These are phyloP conservation scores for Arctium lappa DNA, from an alignment of 129 eudicot genomes.

Conservation along the genomic window DNA sequence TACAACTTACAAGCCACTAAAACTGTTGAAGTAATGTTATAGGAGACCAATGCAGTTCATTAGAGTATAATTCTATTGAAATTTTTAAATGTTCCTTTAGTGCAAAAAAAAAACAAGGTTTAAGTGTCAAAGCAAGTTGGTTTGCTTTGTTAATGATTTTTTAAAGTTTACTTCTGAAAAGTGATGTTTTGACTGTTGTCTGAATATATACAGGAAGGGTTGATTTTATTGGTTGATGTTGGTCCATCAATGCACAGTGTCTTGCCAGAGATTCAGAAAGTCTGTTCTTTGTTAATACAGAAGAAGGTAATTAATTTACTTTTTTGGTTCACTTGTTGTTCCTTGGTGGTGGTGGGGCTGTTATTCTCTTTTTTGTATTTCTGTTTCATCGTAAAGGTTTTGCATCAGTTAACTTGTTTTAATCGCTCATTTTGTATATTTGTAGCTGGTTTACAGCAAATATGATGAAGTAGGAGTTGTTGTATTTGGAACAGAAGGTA, in stretches of 20 bases:
- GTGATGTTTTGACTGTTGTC: background rate
- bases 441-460: slow-evolving; percentile 80
- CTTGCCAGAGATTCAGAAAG: slow-evolving; percentile 77
- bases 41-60: background rate
- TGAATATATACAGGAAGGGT: slow-evolving; percentile 61
- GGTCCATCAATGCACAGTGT: slow-evolving; percentile 86
- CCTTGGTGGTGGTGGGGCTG: background rate
- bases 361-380: background rate
- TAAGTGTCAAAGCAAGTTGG: background rate
- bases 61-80: background rate
- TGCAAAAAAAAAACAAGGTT: background rate
- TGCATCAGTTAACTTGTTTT: slow-evolving; percentile 11
- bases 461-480: slow-evolving; percentile 89
- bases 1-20: background rate
- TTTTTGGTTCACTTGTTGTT: background rate
- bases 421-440: background rate
- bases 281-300: slow-evolving; percentile 78
- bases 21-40: background rate
- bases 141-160: background rate
- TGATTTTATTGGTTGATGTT: slow-evolving; percentile 86
- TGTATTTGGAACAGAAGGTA: slow-evolving; percentile 92
- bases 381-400: background rate
- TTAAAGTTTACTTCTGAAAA: slow-evolving; percentile 9
- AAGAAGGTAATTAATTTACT: slow-evolving; percentile 60
- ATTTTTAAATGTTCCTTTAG: background rate